These are phyloP conservation scores for Corynespora cassiicola DNA, from an alignment of 2,329 filamentous ascomycete species.

Conservation along the genomic window DNA sequence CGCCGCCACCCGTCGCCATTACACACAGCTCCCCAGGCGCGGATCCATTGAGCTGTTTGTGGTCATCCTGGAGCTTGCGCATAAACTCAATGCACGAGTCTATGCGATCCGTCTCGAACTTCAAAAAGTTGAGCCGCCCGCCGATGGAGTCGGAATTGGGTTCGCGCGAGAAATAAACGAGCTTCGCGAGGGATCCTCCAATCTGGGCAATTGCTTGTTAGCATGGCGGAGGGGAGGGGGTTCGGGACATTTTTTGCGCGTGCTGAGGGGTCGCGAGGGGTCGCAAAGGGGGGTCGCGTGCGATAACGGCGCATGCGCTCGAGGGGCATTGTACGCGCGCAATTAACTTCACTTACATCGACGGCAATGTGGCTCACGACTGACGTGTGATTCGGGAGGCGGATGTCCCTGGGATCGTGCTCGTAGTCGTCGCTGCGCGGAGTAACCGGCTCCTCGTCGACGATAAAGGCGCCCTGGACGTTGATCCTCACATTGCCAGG, in stretches of 20 bases:
- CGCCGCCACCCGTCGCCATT: conserved; percentile 94
- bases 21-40: conserved; percentile 78
- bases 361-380: conserved; percentile 97
- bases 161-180: conserved; percentile 96
- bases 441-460: conserved; percentile 71
- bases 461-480: conserved; percentile 94
- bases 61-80: conserved; percentile 81
- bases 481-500: conserved; percentile 87
- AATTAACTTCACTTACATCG: conserved; percentile 72
- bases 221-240: conserved; percentile 9
- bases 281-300: conserved; percentile 18
- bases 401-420: conserved; percentile 87
- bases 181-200: conserved; percentile 91
- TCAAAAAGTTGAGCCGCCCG: conserved; percentile 91
- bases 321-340: too few species aligned
- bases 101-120: conserved; percentile 94
- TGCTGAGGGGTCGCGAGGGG: background rate
- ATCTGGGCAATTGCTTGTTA: conserved; percentile 65
- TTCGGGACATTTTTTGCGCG: background rate
- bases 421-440: conserved; percentile 61
- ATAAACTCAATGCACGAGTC: conserved; percentile 94
- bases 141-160: conserved; percentile 79
- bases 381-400: conserved; percentile 93
- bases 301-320: conserved; percentile 3
- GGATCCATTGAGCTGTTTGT: conserved; percentile 76